Evolutionary conservation across 768 basidiomycete species (phyloP).

Genomic region (Galerina sulciceps): DNA sequence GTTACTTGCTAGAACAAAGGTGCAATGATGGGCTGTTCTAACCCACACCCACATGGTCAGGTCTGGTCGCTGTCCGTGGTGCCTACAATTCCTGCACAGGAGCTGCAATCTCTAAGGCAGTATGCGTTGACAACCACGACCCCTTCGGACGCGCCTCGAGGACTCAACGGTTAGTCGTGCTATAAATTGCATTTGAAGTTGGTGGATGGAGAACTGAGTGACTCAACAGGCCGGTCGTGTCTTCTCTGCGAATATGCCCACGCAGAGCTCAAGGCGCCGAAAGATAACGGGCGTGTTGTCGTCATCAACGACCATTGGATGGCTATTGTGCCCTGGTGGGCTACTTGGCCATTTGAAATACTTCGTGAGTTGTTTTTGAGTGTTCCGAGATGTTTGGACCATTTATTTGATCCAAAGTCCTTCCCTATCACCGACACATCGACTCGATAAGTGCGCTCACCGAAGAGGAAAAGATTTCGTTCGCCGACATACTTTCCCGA

Average conservation of each 20-base stretch:
- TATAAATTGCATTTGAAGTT: not conserved
- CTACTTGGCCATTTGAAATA: slow-evolving; percentile 90
- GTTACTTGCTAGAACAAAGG: slow-evolving; percentile 78
- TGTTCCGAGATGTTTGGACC: not conserved
- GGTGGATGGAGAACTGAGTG: not conserved
- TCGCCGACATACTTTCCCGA: slow-evolving; percentile 69
- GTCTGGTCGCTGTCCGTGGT: slow-evolving; percentile 80
- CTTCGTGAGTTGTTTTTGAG: slow-evolving; percentile 50
- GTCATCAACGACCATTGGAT: slow-evolving; percentile 77
- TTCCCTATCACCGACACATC: slow-evolving; percentile 81
- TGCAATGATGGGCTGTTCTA: slow-evolving; percentile 93
- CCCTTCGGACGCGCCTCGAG: slow-evolving; percentile 54
- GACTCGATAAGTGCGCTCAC: slow-evolving; percentile 68
- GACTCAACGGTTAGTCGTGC: slow-evolving; percentile 43
- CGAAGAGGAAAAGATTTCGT: slow-evolving; percentile 59
- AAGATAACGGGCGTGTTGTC: slow-evolving; percentile 63
- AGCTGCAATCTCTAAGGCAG: slow-evolving; percentile 57
- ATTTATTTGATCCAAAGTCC: slow-evolving; percentile 45
- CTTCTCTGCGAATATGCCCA: slow-evolving; percentile 82
- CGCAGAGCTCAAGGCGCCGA: slow-evolving; percentile 53
- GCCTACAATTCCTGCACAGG: slow-evolving; percentile 71
- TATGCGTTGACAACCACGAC: slow-evolving; percentile 45
- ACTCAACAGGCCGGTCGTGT: slow-evolving; percentile 56
- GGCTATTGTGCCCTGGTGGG: slow-evolving; percentile 94
- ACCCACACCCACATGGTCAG: slow-evolving; percentile 94